Conservation (phyloP, 495 filamentous ascomycete species). For the Neurospora tetraspora region DNA sequence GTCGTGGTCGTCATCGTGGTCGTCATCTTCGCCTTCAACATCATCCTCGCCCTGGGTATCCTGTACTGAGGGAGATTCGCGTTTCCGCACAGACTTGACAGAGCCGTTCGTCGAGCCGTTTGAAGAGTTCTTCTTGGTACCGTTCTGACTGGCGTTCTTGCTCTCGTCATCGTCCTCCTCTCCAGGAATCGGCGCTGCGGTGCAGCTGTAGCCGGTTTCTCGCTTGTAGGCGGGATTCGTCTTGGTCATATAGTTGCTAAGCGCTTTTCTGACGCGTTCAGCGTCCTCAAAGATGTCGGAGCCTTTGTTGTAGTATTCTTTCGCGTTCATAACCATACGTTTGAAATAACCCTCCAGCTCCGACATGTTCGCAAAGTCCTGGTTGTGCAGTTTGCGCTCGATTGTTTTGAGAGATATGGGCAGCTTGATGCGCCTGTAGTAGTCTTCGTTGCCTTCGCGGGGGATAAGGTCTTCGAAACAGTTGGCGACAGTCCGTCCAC, state of each 20-base stretch:
- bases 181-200: slow-evolving; percentile 48
- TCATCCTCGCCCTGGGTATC: slow-evolving; percentile 19
- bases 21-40: slow-evolving; percentile 16
- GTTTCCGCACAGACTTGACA: slow-evolving; percentile 4
- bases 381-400: slow-evolving; percentile 54
- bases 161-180: slow-evolving; percentile 21
- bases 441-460: slow-evolving; percentile 52
- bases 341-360: slow-evolving; percentile 64
- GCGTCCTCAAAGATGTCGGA: slow-evolving; percentile 62
- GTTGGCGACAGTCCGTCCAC: slow-evolving; percentile 57
- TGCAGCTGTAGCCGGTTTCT: slow-evolving; percentile 44
- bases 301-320: slow-evolving; percentile 56
- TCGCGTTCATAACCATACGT: slow-evolving; percentile 67
- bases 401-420: slow-evolving; percentile 70
- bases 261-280: slow-evolving; percentile 62
- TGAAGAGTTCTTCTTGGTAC: background rate
- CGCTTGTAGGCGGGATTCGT: slow-evolving; percentile 62
- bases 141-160: background rate
- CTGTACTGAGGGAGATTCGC: slow-evolving; percentile 7
- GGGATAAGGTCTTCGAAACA: slow-evolving; percentile 62
- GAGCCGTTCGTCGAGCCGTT: background rate
- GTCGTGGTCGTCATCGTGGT: slow-evolving; percentile 20
- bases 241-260: slow-evolving; percentile 66
- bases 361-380: slow-evolving; percentile 53
- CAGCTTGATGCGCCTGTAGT: slow-evolving; percentile 60